Evolutionary conservation across 1,284 basidiomycete species (phyloP).

Genomic region (Coniophora puteana): DNA sequence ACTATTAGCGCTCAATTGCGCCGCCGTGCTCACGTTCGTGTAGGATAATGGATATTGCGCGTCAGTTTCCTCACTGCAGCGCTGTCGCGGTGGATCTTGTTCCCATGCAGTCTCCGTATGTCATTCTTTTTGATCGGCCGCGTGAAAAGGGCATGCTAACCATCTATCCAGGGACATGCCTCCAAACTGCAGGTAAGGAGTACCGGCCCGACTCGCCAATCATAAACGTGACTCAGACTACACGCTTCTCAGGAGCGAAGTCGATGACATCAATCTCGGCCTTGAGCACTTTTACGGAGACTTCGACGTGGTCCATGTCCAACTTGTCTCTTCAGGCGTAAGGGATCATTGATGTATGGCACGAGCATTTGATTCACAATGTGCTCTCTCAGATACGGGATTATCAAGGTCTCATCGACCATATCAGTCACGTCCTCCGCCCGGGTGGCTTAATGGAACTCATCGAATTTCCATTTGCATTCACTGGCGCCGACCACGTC

Average conservation of each 20-base stretch:
- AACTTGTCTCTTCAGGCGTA: constrained; percentile 68
- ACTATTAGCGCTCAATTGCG: constrained; percentile 9
- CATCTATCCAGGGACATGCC: constrained; percentile 50
- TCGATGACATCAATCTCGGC: constrained; percentile 80
- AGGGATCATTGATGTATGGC: constrained; percentile 23
- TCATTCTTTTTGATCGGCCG: constrained; percentile 11
- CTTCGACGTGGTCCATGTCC: constrained; percentile 71
- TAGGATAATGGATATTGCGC: constrained; percentile 73
- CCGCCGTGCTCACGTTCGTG: constrained; percentile 10
- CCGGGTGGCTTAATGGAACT: constrained; percentile 66
- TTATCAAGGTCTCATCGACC: constrained; percentile 60
- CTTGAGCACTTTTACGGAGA: constrained; percentile 74
- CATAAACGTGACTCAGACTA: constrained; percentile 1
- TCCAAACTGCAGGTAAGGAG: constrained; percentile 58
- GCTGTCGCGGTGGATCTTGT: constrained; percentile 75
- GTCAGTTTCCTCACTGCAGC: constrained; percentile 64
- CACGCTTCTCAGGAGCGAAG: constrained; percentile 58
- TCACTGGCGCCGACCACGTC: constrained; percentile 48
- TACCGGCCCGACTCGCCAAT: not conserved
- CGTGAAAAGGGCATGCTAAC: no score
- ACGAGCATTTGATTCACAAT: constrained; percentile 10
- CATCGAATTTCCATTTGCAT: constrained; percentile 64
- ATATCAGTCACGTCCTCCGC: constrained; percentile 61
- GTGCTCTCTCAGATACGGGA: constrained; percentile 54
- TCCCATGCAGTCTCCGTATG: constrained; percentile 68